phyloP scores from a whole-genome alignment of 306 rosid genomes.

The Urtica urens region DNA sequence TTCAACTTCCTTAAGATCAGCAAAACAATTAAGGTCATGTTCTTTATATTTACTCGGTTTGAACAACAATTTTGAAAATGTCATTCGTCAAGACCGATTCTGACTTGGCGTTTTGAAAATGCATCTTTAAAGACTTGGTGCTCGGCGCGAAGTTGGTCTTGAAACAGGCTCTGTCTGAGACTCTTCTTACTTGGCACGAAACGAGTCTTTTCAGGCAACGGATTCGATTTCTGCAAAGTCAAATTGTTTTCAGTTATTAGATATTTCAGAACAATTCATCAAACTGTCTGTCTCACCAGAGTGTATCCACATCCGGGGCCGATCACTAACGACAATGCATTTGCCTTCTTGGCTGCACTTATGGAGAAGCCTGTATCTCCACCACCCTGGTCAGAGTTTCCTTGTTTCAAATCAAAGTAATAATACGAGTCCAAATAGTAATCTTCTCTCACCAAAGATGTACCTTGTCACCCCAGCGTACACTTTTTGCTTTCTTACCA shows the following conservation, averaged over 20 bases:
- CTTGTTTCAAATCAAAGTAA: too few relatives aligned
- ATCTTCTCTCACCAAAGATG: too few relatives aligned
- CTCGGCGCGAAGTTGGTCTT: conserved; percentile 76
- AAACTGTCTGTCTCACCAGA: conserved; percentile 48
- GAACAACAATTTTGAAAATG: neutral
- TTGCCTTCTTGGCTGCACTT: conserved; percentile 59
- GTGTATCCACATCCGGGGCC: conserved; percentile 98
- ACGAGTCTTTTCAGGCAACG: conserved; percentile 44
- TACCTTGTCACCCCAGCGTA: conserved; percentile 97
- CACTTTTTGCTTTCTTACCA: conserved; percentile 69
- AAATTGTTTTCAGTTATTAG: too few relatives aligned
- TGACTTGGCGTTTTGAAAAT: conserved; percentile 66
- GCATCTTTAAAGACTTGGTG: conserved; percentile 76
- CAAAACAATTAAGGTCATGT: too few relatives aligned
- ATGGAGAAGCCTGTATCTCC: conserved; percentile 69
- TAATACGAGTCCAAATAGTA: too few relatives aligned
- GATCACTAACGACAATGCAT: conserved; percentile 53
- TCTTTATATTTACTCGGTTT: too few relatives aligned
- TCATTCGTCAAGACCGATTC: conserved; percentile 64
- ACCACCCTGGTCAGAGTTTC: conserved; percentile 34
- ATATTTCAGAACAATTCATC: neutral
- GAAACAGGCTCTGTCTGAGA: conserved; percentile 31
- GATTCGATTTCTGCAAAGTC: conserved; percentile 83
- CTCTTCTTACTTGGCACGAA: conserved; percentile 12
- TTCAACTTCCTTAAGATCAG: too few relatives aligned